phyloP scores from a whole-genome alignment of 2,329 filamentous ascomycete species.

The Claviceps maximensis region DNA sequence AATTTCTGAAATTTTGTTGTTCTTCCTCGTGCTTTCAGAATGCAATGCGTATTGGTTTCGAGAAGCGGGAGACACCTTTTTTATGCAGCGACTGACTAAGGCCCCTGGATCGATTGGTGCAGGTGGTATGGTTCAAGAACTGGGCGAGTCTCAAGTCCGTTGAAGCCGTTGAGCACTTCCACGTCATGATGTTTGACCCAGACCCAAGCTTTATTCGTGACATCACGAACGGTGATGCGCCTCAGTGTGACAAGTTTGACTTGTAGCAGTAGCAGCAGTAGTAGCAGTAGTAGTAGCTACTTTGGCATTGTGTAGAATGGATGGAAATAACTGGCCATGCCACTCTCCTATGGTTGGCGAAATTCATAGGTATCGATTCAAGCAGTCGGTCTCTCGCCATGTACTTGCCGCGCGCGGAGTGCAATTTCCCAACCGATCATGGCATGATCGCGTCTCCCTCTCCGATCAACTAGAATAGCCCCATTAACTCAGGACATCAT shows the following conservation, averaged over 20 bases:
- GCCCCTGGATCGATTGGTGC: neutral
- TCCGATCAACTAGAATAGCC: neutral
- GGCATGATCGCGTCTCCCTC: neutral
- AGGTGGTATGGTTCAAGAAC: conserved; percentile 49
- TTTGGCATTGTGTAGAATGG: neutral
- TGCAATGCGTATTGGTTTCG: neutral
- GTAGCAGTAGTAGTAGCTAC: neutral
- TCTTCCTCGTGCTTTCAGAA: neutral
- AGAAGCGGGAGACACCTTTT: neutral
- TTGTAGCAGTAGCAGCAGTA: neutral
- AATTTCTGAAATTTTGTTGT: neutral
- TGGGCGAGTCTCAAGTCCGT: conserved; percentile 78
- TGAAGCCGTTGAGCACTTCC: conserved; percentile 81
- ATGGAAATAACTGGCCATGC: neutral
- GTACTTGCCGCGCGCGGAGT: neutral
- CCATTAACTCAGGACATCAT: conserved; percentile 8
- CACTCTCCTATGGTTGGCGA: neutral
- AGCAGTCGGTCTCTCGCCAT: neutral
- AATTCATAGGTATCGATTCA: neutral
- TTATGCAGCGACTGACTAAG: neutral
- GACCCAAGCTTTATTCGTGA: conserved; percentile 53
- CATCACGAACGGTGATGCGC: conserved; percentile 63
- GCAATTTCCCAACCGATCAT: neutral
- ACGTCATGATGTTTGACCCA: conserved; percentile 78
- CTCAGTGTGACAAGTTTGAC: conserved; percentile 37